Conservation (phyloP, 352 stramenopile genomes). For the Pythium biforme region DNA sequence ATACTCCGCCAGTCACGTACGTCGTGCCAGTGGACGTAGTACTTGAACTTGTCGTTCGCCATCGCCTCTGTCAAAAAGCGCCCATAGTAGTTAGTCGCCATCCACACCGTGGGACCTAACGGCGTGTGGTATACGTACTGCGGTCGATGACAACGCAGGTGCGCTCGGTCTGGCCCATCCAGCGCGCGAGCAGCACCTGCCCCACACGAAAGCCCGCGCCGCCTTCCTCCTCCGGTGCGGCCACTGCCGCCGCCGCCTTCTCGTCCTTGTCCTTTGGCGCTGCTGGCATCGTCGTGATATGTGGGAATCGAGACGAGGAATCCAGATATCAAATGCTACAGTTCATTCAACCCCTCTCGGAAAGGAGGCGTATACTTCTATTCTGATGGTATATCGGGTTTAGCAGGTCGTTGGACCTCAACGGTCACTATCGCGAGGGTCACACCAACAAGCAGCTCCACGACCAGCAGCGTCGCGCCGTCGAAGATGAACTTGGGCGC, state of each 20-base stretch:
- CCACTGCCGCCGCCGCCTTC: constrained; percentile 4
- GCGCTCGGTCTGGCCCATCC: constrained; percentile 79
- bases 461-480: constrained; percentile 53
- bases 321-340: constrained; percentile 7
- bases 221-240: constrained; percentile 20
- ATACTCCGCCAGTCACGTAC: constrained; percentile 25
- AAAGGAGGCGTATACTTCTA: not conserved
- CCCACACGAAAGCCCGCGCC: constrained; percentile 50
- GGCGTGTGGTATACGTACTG: constrained; percentile 38
- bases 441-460: constrained; percentile 28
- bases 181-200: constrained; percentile 59
- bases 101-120: not conserved
- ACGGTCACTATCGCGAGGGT: constrained; percentile 2
- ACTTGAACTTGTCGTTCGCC: constrained; percentile 70
- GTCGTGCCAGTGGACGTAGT: constrained; percentile 86
- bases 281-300: constrained; percentile 12
- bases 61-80: constrained; percentile 36
- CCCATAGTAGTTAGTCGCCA: not conserved
- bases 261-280: constrained; percentile 20
- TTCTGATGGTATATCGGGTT: constrained; percentile 10
- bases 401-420: not conserved
- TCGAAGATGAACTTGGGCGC: constrained; percentile 91
- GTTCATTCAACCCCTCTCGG: not conserved
- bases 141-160: constrained; percentile 80
- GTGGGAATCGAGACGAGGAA: not conserved